A percentile compares a stretch with the other conserved stretches of the same genome.
Evolutionary conservation across 1,284 basidiomycete genomes (phyloP).

Genomic region (Amylostereum areolatum): DNA sequence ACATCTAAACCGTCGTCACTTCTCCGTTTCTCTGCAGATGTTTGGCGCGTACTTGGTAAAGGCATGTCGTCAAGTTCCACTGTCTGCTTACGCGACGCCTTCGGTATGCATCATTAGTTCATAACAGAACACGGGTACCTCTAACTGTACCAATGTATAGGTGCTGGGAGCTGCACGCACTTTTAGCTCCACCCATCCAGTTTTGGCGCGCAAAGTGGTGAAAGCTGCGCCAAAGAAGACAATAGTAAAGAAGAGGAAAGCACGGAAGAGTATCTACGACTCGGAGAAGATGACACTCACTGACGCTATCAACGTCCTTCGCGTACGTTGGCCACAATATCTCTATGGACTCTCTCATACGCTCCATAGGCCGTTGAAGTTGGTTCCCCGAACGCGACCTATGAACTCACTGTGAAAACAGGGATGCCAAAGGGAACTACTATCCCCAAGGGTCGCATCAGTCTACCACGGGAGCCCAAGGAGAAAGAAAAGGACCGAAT

Average conservation of each 20-base stretch:
- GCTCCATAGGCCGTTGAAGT: constrained; percentile 69
- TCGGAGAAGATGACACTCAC: constrained; percentile 56
- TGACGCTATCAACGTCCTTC: constrained; percentile 62
- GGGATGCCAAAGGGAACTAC: constrained; percentile 68
- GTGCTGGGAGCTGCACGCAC: neutral
- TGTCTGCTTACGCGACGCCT: too few relatives aligned
- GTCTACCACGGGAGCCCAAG: constrained; percentile 72
- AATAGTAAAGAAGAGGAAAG: constrained; percentile 54
- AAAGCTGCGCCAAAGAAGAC: constrained; percentile 28
- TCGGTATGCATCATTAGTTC: too few relatives aligned
- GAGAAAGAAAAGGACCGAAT: constrained; percentile 65
- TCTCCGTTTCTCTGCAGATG: too few relatives aligned
- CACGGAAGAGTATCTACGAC: constrained; percentile 41
- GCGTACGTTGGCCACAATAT: constrained; percentile 39
- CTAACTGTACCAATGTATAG: too few relatives aligned
- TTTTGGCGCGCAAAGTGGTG: neutral
- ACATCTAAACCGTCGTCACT: too few relatives aligned
- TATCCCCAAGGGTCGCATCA: constrained; percentile 75
- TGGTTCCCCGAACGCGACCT: constrained; percentile 65
- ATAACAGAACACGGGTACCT: too few relatives aligned
- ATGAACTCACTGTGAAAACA: constrained; percentile 77
- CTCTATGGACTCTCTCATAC: neutral
- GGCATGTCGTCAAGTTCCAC: too few relatives aligned
- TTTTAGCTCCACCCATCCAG: neutral
- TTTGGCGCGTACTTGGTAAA: too few relatives aligned